These are phyloP conservation scores for Eucalyptus marginata DNA, from an alignment of 345 rosid genomes.

Conservation along the genomic window DNA sequence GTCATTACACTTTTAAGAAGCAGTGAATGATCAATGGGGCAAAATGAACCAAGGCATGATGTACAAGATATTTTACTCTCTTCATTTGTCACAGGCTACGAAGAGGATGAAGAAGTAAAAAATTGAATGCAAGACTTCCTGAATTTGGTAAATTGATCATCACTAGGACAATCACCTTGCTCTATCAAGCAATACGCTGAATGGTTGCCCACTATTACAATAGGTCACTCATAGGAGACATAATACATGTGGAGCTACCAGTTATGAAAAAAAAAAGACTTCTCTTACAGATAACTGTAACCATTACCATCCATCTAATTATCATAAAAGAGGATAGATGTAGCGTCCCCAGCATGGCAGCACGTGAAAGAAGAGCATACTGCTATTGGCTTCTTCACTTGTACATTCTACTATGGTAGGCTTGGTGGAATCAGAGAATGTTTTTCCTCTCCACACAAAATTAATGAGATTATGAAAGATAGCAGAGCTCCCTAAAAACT, in stretches of 20 bases:
- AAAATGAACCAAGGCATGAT: neutral
- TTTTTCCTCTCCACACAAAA: neutral
- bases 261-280: neutral
- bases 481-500: neutral
- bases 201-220: neutral
- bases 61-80: neutral
- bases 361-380: neutral
- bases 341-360: neutral
- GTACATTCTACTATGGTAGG: neutral
- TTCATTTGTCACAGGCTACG: neutral
- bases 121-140: neutral
- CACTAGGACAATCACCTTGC: neutral
- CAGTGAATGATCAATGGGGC: neutral
- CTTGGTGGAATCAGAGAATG: neutral
- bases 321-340: neutral
- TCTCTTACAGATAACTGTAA: neutral
- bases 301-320: neutral
- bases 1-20: neutral
- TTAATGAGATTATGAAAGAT: neutral
- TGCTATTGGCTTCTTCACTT: neutral
- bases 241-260: neutral
- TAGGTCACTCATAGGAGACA: neutral
- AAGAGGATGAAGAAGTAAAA: neutral
- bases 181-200: neutral
- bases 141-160: neutral